Base-by-base conservation (phyloP, 2,329 filamentous ascomycete genomes). In the Leptographium procerum region DNA sequence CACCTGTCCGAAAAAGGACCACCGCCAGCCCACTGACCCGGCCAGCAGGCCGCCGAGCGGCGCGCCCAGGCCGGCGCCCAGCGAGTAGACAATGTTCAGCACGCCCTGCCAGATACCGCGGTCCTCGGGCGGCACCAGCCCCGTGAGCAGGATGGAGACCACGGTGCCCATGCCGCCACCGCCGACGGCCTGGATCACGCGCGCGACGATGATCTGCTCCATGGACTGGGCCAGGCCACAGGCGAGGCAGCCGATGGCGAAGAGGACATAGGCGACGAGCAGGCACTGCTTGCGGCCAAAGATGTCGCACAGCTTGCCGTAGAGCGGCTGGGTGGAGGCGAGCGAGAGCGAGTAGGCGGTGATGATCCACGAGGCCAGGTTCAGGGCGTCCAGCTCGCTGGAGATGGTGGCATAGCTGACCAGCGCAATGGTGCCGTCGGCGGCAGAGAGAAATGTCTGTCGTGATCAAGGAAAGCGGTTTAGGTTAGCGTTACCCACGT, bases 341-440 rank as follows among this genome's bases (percentile, higher is more conserved):
- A 89, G 71, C 2, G 87, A 88, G 57, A 91, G 75, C 65, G 89
- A 87, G 69, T 91, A 87, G 11, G 79, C 61, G 10, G 59, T 61
- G n/a, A 86, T 86, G 60, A 91, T 86, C 87, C 88, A 91, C 56
- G 82, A 86, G 4, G 87, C 89, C 63, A 81, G 82, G 67, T 87
- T 89, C 56, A 92, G 75, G 1, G 88, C 86, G 56, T 88, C 77
- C 31, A 92, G 73, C 62, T 91, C 88, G 59, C 80, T 88, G 13
- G 87, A 88, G 65, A 92, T 91, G 62, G 80, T 83, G 55, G 86
- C 86, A 69, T 91, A 91, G n/a, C 80, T 85, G n/a, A 84, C 83
- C 54, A 91, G 82, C 33, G 88, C 84, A 57, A 91, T 82, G 0
- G 89, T 89, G 69, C 91, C 87, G 67, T 92, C 88, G 55, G 86